Evolutionary conservation across 371 early-diverging fungal genomes (phyloP).

Genomic region (Mucor lusitanicus): DNA sequence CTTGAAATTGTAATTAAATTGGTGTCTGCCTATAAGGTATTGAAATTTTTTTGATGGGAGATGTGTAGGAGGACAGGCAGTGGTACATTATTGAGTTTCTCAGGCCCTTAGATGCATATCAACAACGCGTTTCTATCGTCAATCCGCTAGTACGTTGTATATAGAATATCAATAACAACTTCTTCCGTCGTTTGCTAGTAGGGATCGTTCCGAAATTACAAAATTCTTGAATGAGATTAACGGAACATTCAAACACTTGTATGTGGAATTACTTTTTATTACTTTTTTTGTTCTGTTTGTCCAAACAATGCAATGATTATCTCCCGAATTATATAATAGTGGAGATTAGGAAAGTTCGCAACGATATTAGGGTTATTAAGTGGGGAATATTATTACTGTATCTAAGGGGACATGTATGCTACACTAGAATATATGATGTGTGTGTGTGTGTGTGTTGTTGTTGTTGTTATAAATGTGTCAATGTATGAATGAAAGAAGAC

Average conservation of each 20-base stretch:
- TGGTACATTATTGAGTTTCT: too few relatives aligned
- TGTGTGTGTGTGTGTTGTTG: too few relatives aligned
- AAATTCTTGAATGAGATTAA: background rate
- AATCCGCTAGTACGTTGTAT: too few relatives aligned
- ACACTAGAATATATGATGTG: background rate
- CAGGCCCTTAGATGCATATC: too few relatives aligned
- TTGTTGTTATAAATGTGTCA: background rate
- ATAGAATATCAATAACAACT: too few relatives aligned
- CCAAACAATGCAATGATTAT: background rate
- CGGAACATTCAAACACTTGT: background rate
- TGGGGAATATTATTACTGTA: background rate
- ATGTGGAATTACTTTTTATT: background rate
- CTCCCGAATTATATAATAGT: background rate
- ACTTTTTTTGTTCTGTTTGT: background rate
- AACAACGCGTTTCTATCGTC: too few relatives aligned
- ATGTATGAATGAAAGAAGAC: background rate
- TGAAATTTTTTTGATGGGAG: too few relatives aligned
- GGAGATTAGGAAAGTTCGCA: background rate
- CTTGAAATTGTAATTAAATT: too few relatives aligned
- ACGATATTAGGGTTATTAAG: background rate
- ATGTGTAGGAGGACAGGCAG: too few relatives aligned
- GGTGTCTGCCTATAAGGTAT: too few relatives aligned
- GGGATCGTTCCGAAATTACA: background rate
- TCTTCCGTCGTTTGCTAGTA: too few relatives aligned
- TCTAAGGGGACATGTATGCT: background rate